These are phyloP conservation scores for Plectosphaerella sp. DNA, from an alignment of 2,329 filamentous ascomycete species.

Conservation along the genomic window DNA sequence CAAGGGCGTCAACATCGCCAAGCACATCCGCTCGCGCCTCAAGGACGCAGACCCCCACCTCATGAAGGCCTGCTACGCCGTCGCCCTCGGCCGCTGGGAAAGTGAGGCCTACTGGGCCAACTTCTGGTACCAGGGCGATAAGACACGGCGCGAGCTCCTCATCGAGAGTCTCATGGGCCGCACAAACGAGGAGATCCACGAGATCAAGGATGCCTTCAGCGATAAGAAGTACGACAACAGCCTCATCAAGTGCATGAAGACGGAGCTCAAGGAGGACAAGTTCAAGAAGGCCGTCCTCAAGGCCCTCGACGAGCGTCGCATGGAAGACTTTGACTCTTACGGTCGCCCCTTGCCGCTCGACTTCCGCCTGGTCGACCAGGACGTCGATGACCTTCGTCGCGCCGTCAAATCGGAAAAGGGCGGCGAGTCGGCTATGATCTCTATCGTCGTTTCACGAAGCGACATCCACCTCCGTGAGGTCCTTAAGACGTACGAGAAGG, in stretches of 20 bases:
- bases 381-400: conserved; percentile 67
- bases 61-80: conserved; percentile 88
- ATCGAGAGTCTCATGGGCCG: conserved; percentile 93
- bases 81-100: conserved; percentile 85
- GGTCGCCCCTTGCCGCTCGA: conserved; percentile 57
- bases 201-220: conserved; percentile 82
- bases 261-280: conserved; percentile 91
- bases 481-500: conserved; percentile 68
- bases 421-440: conserved; percentile 83
- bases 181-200: conserved; percentile 77
- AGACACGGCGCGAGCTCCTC: conserved; percentile 78
- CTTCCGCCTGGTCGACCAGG: conserved; percentile 57
- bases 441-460: conserved; percentile 74
- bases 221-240: conserved; percentile 90
- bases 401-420: conserved; percentile 70
- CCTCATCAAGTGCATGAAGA: conserved; percentile 80
- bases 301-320: conserved; percentile 75
- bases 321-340: conserved; percentile 71
- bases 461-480: conserved; percentile 80
- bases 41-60: conserved; percentile 72
- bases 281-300: conserved; percentile 85
- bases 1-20: conserved; percentile 79
- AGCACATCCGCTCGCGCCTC: conserved; percentile 73
- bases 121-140: conserved; percentile 91
- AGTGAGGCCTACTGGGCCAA: conserved; percentile 97